A percentile compares a stretch with the other conserved stretches of the same genome.
Evolutionary conservation across 306 rosid species (phyloP).

Genomic region (Neltuma alba): DNA sequence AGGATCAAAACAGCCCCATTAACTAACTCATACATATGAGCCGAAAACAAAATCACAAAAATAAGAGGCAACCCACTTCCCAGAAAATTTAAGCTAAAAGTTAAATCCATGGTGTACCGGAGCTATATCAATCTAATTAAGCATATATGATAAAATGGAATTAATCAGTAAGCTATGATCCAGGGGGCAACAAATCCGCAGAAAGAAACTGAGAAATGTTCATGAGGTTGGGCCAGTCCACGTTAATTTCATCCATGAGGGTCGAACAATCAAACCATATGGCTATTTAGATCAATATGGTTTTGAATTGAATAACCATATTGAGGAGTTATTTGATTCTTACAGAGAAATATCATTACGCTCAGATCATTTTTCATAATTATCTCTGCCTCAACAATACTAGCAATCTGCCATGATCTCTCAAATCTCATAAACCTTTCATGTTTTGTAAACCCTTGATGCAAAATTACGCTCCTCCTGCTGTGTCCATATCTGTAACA

Average conservation of each 20-base stretch:
- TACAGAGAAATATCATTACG: not conserved
- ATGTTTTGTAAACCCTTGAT: constrained; percentile 16
- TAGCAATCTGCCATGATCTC: constrained; percentile 32
- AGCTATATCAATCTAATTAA: constrained; percentile 17
- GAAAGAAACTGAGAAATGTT: constrained; percentile 24
- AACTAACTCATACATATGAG: not conserved
- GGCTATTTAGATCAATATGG: not conserved
- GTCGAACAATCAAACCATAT: not conserved
- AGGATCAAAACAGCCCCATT: too few species aligned
- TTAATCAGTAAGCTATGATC: constrained; percentile 13
- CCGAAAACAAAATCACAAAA: not conserved
- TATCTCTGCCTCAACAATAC: constrained; percentile 45
- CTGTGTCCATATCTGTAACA: constrained; percentile 87
- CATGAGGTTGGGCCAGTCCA: not conserved
- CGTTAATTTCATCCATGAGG: not conserved
- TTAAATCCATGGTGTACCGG: constrained; percentile 1
- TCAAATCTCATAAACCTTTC: not conserved
- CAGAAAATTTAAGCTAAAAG: not conserved
- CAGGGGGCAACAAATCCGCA: constrained; percentile 35
- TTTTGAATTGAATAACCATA: constrained; percentile 7
- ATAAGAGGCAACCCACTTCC: not conserved
- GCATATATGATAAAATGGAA: constrained; percentile 25
- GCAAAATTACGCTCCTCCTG: constrained; percentile 69
- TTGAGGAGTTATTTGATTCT: not conserved
- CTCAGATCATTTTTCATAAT: not conserved